A percentile compares a stretch with the other conserved stretches of the same genome.
These are phyloP conservation scores for Monilinia laxa DNA, from an alignment of 2,329 filamentous ascomycete genomes.

Conservation along the genomic window DNA sequence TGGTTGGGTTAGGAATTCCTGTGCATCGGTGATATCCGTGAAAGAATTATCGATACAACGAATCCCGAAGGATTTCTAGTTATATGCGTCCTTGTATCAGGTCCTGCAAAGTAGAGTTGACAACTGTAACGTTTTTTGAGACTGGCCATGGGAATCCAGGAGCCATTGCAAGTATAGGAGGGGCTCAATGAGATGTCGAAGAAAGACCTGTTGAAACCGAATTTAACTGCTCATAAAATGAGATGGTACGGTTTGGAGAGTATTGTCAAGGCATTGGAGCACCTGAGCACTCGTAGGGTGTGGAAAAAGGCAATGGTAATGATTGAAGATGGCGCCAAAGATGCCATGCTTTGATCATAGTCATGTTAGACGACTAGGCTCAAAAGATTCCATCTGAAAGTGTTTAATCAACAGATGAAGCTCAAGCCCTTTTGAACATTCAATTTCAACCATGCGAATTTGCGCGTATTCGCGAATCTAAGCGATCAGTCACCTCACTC, in stretches of 20 bases:
- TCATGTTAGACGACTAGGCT: neutral
- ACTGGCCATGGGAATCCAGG: slow-evolving; percentile 51
- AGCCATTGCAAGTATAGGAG: slow-evolving; percentile 51
- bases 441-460: slow-evolving; percentile 15
- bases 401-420: neutral
- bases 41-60: slow-evolving; percentile 43
- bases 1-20: slow-evolving; percentile 47
- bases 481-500: slow-evolving; percentile 2
- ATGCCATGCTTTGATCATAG: neutral
- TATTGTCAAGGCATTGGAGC: slow-evolving; percentile 51
- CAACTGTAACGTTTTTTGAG: slow-evolving; percentile 56
- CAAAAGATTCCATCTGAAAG: neutral
- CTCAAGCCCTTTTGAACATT: neutral
- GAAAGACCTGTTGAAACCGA: slow-evolving; percentile 49
- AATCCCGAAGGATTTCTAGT: slow-evolving; percentile 48
- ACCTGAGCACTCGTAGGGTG: slow-evolving; percentile 50
- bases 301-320: slow-evolving; percentile 58
- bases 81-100: slow-evolving; percentile 45
- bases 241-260: slow-evolving; percentile 50
- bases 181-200: slow-evolving; percentile 51
- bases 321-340: slow-evolving; percentile 35
- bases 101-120: neutral
- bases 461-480: slow-evolving; percentile 12
- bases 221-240: slow-evolving; percentile 51
- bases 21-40: slow-evolving; percentile 52